These are phyloP conservation scores for Tieghemostelium lacteum DNA, from an alignment of 78 protist genomes.

Conservation along the genomic window DNA sequence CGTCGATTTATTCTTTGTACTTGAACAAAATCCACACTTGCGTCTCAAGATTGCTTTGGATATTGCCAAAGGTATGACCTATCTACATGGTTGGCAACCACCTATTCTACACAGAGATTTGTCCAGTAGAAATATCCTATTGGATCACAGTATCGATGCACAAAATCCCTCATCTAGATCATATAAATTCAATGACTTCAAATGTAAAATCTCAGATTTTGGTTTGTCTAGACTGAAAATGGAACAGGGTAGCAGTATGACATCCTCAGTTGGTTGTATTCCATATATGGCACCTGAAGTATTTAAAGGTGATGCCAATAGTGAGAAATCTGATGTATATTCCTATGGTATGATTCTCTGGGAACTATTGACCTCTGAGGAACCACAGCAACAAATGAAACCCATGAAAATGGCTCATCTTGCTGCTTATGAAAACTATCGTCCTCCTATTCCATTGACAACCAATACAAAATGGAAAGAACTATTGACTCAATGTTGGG, in stretches of 20 bases:
- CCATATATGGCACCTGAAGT: slow-evolving; percentile 85
- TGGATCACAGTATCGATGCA: slow-evolving; percentile 44
- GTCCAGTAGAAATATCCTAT: slow-evolving; percentile 76
- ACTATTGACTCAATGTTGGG: slow-evolving; percentile 69
- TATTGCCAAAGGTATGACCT: slow-evolving; percentile 85
- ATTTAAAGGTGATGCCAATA: slow-evolving; percentile 68
- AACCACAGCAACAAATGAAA: slow-evolving; percentile 79
- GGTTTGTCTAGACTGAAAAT: slow-evolving; percentile 70
- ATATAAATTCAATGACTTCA: slow-evolving; percentile 46
- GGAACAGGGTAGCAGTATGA: slow-evolving; percentile 54
- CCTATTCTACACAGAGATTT: slow-evolving; percentile 82
- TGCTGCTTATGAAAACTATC: slow-evolving; percentile 53
- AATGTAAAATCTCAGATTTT: slow-evolving; percentile 81
- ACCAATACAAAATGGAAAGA: slow-evolving; percentile 64
- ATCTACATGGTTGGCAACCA: slow-evolving; percentile 83
- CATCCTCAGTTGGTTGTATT: slow-evolving; percentile 59
- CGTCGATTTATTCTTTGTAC: slow-evolving; percentile 14
- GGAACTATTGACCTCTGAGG: slow-evolving; percentile 71
- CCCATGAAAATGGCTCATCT: slow-evolving; percentile 65
- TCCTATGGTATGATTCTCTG: slow-evolving; percentile 71
- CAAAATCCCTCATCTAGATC: background rate
- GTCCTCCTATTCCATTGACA: slow-evolving; percentile 68
- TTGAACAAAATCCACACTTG: slow-evolving; percentile 51
- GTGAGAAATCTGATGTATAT: slow-evolving; percentile 80
- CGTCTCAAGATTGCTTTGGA: slow-evolving; percentile 83